Evolutionary conservation across 805 yeast genomes (phyloP).

Genomic region (Debaryomyces maramus): DNA sequence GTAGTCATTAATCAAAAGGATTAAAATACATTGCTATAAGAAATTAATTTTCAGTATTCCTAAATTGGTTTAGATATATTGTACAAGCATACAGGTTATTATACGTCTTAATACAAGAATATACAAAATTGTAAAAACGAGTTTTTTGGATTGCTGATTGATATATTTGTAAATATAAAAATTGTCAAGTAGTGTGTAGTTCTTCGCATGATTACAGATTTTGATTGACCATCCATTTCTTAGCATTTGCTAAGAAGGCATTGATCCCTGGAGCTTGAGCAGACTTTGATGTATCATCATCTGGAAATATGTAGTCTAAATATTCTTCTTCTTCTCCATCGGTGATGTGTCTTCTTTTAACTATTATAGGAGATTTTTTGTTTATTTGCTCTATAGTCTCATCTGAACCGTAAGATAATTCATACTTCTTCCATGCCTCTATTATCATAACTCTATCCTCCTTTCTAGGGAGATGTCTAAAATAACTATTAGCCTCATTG

Average conservation of each 20-base stretch:
- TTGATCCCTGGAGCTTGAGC: conserved; percentile 24
- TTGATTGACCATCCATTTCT: conserved; percentile 20
- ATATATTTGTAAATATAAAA: too few relatives aligned
- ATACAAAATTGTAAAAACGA: too few relatives aligned
- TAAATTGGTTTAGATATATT: too few relatives aligned
- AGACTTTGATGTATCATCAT: conserved; percentile 41
- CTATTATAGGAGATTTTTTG: conserved; percentile 54
- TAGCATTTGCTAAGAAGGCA: conserved; percentile 44
- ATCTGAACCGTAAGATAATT: conserved; percentile 55
- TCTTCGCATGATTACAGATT: too few relatives aligned
- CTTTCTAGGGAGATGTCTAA: conserved; percentile 34
- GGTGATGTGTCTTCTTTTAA: conserved; percentile 45
- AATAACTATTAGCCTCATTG: conserved; percentile 49
- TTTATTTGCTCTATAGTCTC: conserved; percentile 36
- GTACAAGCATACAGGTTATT: too few relatives aligned
- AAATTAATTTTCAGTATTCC: too few relatives aligned
- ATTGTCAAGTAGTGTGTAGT: too few relatives aligned
- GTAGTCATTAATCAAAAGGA: too few relatives aligned
- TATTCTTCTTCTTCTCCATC: conserved; percentile 53
- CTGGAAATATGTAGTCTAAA: conserved; percentile 66
- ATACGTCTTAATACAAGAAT: too few relatives aligned
- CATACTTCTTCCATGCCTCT: conserved; percentile 67
- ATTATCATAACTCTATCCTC: conserved; percentile 53
- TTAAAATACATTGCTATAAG: too few relatives aligned
- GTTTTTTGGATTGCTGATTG: too few relatives aligned